A percentile compares a stretch with the other conserved stretches of the same genome.
Evolutionary conservation across 768 basidiomycete genomes (phyloP).

Genomic region (Gymnopilus dilepis): DNA sequence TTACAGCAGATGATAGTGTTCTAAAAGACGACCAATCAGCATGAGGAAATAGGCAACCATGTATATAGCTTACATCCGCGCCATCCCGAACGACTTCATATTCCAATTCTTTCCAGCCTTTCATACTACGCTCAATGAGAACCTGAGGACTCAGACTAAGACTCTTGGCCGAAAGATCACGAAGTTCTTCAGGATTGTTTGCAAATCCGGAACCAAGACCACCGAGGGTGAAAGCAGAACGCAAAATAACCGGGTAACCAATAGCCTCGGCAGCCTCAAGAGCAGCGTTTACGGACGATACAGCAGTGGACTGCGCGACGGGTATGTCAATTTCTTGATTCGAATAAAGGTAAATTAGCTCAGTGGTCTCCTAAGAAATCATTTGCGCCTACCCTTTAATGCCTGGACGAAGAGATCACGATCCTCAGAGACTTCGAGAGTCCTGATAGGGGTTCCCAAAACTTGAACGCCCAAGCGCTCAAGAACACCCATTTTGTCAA

Average conservation of each 20-base stretch:
- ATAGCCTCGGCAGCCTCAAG: constrained; percentile 89
- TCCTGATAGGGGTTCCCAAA: constrained; percentile 92
- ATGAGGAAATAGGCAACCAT: background rate
- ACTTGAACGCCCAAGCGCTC: constrained; percentile 93
- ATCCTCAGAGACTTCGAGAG: constrained; percentile 96
- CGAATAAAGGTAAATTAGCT: background rate
- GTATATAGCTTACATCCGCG: constrained; percentile 76
- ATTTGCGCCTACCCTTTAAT: constrained; percentile 75
- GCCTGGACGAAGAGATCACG: constrained; percentile 96
- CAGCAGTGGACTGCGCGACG: constrained; percentile 93
- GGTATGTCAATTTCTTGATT: constrained; percentile 95
- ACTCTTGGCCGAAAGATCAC: constrained; percentile 91
- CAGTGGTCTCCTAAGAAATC: background rate
- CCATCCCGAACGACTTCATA: constrained; percentile 99
- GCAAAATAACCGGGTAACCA: constrained; percentile 97
- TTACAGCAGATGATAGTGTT: constrained; percentile 99
- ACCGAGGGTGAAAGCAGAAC: constrained; percentile 96
- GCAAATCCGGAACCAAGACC: constrained; percentile 99
- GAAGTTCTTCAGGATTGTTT: constrained; percentile 90
- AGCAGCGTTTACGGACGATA: constrained; percentile 93
- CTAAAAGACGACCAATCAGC: constrained; percentile 42
- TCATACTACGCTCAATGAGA: constrained; percentile 96
- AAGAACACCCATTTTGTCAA: constrained; percentile 95
- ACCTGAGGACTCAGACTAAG: constrained; percentile 93
- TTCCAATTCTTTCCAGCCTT: constrained; percentile 99